A percentile compares a stretch with the other conserved stretches of the same genome.
phyloP scores from a whole-genome alignment of 441 rosid species.

The Gossypium schwendimanii region DNA sequence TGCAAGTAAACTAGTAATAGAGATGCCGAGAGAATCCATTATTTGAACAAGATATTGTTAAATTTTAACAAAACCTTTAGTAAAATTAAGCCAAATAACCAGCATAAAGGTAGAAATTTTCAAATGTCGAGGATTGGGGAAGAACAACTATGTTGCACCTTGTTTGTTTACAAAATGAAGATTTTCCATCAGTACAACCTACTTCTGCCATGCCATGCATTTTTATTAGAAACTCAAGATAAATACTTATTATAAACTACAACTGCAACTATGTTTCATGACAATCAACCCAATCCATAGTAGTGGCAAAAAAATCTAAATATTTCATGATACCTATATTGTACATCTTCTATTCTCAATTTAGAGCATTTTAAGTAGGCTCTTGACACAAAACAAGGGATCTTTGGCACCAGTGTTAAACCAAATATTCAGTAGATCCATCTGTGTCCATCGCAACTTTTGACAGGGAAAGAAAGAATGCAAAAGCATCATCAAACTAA shows the following conservation, averaged over 20 bases:
- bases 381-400: background rate
- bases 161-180: background rate
- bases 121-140: background rate
- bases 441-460: background rate
- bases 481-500: background rate
- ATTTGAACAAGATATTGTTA: background rate
- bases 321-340: background rate
- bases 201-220: background rate
- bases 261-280: background rate
- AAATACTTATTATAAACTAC: background rate
- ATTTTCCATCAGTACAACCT: background rate
- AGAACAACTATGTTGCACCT: background rate
- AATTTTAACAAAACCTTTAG: background rate
- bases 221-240: background rate
- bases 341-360: background rate
- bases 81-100: background rate
- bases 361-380: background rate
- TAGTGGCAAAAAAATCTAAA: background rate
- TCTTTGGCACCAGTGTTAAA: background rate
- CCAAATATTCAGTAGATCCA: background rate
- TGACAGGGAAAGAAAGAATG: background rate
- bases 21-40: background rate
- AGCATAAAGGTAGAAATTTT: background rate
- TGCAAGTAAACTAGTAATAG: background rate
- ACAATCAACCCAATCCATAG: background rate